phyloP scores from a whole-genome alignment of 2,329 filamentous ascomycete genomes.

The Sporothrix phasma region DNA sequence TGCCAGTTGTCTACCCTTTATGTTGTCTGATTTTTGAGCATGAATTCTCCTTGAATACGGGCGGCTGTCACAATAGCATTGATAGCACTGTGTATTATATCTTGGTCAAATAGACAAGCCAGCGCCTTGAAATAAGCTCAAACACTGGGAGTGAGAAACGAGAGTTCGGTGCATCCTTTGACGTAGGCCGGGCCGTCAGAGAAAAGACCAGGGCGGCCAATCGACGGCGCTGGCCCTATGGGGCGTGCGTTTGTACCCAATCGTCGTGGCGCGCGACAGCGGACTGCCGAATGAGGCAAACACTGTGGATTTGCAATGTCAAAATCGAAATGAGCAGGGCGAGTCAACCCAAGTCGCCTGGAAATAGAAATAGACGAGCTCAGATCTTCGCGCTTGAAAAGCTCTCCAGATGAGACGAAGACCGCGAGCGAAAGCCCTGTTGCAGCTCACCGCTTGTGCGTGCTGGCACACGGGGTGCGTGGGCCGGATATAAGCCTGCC shows the following conservation, averaged over 20 bases:
- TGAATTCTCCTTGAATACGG: not conserved
- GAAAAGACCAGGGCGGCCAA: constrained; percentile 1
- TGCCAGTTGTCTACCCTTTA: no score
- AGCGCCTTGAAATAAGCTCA: not conserved
- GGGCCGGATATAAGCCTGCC: not conserved
- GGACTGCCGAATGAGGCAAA: not conserved
- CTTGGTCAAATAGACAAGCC: not conserved
- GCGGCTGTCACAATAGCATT: not conserved
- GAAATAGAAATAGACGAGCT: not conserved
- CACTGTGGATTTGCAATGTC: not conserved
- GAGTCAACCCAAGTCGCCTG: no score
- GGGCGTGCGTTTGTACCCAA: not conserved
- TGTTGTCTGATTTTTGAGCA: no score
- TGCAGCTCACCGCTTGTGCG: not conserved
- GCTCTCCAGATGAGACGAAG: no score
- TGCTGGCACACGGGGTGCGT: not conserved
- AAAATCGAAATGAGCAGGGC: not conserved
- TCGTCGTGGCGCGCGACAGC: not conserved
- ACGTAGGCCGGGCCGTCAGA: not conserved
- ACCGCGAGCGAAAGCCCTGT: no score
- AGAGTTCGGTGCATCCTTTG: not conserved
- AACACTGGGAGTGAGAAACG: not conserved
- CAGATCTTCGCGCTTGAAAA: no score
- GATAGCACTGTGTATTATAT: not conserved
- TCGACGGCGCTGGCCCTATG: not conserved